Conservation (phyloP, 192 early-diverging fungal genomes). For the Kickxella alabastrina region DNA sequence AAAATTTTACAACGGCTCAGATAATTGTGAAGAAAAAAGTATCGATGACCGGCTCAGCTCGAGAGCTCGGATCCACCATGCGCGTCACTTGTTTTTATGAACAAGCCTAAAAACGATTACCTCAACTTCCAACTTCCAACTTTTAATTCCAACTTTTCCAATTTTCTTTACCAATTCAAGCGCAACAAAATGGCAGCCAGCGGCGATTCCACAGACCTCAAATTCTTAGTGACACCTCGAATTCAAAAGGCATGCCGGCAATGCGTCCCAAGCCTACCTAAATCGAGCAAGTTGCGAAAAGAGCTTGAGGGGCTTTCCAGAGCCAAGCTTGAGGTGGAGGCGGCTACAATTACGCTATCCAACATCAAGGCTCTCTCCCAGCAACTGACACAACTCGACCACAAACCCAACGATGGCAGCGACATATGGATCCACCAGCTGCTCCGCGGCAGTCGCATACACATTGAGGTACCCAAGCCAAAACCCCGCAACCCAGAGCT, state of each 20-base stretch:
- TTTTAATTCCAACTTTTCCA: background rate
- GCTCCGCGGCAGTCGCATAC: conserved; percentile 28
- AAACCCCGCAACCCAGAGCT: conserved; percentile 39
- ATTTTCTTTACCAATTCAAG: background rate
- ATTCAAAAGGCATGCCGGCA: conserved; percentile 18
- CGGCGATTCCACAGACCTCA: background rate
- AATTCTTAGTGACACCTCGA: conserved; percentile 15
- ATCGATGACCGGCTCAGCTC: background rate
- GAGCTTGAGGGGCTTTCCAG: conserved; percentile 2
- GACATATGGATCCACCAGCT: conserved; percentile 34
- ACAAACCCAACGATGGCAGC: background rate
- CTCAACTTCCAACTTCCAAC: background rate
- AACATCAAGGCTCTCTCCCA: conserved; percentile 23
- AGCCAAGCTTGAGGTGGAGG: background rate
- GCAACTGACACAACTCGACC: background rate
- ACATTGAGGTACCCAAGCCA: conserved; percentile 14
- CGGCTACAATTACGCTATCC: conserved; percentile 11
- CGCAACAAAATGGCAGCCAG: background rate
- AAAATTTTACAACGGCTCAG: background rate
- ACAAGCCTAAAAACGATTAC: background rate
- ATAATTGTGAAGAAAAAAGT: background rate
- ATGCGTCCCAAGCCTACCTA: conserved; percentile 5
- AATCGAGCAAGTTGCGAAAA: background rate
- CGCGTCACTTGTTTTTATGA: no score
- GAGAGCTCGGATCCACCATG: no score